These are phyloP conservation scores for Mycotypha africana DNA, from an alignment of 371 early-diverging fungal species.

Conservation along the genomic window DNA sequence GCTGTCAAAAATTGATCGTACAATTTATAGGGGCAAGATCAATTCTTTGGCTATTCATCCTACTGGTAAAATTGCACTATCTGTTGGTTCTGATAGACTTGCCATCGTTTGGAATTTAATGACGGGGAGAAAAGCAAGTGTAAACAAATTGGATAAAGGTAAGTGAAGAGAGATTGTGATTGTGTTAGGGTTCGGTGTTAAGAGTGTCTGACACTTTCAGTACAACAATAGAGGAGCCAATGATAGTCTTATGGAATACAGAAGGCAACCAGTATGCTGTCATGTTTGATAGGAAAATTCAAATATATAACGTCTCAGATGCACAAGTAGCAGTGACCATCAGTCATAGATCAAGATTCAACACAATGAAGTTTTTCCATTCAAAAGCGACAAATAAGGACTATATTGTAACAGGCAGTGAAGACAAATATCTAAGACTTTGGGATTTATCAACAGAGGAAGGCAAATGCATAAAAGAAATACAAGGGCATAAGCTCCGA, in stretches of 20 bases:
- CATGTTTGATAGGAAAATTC: constrained; percentile 63
- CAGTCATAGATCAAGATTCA: constrained; percentile 44
- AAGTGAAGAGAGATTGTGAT: constrained; percentile 3
- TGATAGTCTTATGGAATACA: constrained; percentile 72
- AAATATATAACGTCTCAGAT: constrained; percentile 62
- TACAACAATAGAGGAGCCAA: constrained; percentile 41
- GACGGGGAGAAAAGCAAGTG: constrained; percentile 77
- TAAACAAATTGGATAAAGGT: constrained; percentile 52
- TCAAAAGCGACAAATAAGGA: constrained; percentile 40
- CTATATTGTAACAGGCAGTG: constrained; percentile 63
- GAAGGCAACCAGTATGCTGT: constrained; percentile 75
- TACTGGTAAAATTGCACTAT: constrained; percentile 85
- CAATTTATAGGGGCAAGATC: constrained; percentile 58
- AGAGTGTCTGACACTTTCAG: too few species aligned
- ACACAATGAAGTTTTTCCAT: constrained; percentile 44
- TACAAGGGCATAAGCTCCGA: constrained; percentile 55
- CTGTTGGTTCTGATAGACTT: constrained; percentile 77
- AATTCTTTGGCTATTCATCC: constrained; percentile 88
- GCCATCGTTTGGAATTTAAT: constrained; percentile 89
- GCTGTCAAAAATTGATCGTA: too few species aligned
- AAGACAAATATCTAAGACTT: constrained; percentile 69
- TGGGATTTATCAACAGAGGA: constrained; percentile 41
- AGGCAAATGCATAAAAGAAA: constrained; percentile 50
- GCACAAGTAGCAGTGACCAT: constrained; percentile 46
- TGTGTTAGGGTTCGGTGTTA: too few species aligned